These are phyloP conservation scores for Pythium brassicae DNA, from an alignment of 352 stramenopile genomes.

Conservation along the genomic window DNA sequence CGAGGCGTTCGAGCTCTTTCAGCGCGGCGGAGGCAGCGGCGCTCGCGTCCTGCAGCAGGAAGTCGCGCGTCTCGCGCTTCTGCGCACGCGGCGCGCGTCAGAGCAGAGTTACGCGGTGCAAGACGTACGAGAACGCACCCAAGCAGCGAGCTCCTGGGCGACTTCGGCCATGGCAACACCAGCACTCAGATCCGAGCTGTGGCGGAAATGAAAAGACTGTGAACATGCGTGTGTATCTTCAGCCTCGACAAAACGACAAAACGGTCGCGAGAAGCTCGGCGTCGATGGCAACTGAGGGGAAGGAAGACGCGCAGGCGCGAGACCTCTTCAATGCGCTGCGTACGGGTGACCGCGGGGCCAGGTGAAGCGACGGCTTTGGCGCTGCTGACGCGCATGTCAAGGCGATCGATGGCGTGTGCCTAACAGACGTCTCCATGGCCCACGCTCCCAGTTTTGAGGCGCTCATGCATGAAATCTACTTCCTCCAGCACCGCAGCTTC, in stretches of 20 bases:
- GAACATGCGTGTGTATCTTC: no score
- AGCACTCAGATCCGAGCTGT: no score
- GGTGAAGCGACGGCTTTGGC: constrained; percentile 8
- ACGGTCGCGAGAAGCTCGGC: no score
- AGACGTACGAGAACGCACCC: constrained; percentile 28
- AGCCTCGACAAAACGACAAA: no score
- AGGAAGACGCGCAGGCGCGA: constrained; percentile 33
- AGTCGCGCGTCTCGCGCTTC: constrained; percentile 57
- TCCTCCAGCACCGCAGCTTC: constrained; percentile 55
- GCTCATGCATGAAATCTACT: constrained; percentile 48
- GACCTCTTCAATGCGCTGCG: constrained; percentile 52
- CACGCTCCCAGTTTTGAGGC: constrained; percentile 25
- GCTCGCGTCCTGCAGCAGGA: constrained; percentile 54
- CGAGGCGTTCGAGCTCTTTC: constrained; percentile 72
- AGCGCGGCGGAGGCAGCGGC: constrained; percentile 41
- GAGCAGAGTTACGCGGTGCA: neutral
- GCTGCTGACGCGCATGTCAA: no score
- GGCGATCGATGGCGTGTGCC: neutral
- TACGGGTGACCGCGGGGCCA: constrained; percentile 46
- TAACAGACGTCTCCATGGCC: neutral
- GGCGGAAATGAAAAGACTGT: no score
- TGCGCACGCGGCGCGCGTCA: constrained; percentile 13
- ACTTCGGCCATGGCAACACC: constrained; percentile 19
- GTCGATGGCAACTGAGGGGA: constrained; percentile 13
- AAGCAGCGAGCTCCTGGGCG: constrained; percentile 37